A percentile compares a stretch with the other conserved stretches of the same genome.
Conservation (phyloP, 495 filamentous ascomycete genomes). For the Aspergillus affinis region DNA sequence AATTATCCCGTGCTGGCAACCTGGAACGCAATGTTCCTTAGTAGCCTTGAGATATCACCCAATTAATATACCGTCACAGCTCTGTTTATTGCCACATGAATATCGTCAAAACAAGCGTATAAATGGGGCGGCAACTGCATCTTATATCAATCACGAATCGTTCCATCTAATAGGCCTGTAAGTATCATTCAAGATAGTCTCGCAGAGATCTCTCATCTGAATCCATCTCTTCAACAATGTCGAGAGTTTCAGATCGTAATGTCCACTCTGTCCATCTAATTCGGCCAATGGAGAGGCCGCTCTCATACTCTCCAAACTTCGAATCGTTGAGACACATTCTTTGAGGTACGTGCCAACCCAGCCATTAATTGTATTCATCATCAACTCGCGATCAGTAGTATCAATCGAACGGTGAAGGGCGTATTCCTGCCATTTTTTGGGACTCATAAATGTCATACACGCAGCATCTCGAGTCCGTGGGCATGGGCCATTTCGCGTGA, state of each 20-base stretch:
- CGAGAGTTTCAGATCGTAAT: slow-evolving; percentile 13
- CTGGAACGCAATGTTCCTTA: no score
- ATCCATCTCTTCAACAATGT: slow-evolving; percentile 37
- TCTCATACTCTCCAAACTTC: slow-evolving; percentile 22
- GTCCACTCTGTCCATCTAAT: slow-evolving; percentile 1
- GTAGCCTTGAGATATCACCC: no score
- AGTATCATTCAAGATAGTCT: slow-evolving; percentile 9
- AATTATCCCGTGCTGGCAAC: not conserved
- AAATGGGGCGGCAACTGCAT: no score
- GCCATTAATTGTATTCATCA: slow-evolving; percentile 15
- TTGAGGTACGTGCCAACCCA: slow-evolving; percentile 20
- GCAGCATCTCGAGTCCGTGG: slow-evolving; percentile 62
- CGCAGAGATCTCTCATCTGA: slow-evolving; percentile 35
- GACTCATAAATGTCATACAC: slow-evolving; percentile 29
- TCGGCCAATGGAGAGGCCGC: slow-evolving; percentile 8
- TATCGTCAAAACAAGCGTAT: no score
- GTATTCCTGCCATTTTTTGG: slow-evolving; percentile 26
- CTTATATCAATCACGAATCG: no score
- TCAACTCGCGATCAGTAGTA: slow-evolving; percentile 11
- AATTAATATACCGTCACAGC: no score
- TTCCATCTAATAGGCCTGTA: not conserved
- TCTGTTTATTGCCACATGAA: no score
- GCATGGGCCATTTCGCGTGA: slow-evolving; percentile 55
- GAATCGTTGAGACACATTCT: slow-evolving; percentile 21
- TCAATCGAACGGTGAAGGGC: slow-evolving; percentile 15